phyloP scores from a whole-genome alignment of 495 filamentous ascomycete genomes.

The Annulohypoxylon bovei region DNA sequence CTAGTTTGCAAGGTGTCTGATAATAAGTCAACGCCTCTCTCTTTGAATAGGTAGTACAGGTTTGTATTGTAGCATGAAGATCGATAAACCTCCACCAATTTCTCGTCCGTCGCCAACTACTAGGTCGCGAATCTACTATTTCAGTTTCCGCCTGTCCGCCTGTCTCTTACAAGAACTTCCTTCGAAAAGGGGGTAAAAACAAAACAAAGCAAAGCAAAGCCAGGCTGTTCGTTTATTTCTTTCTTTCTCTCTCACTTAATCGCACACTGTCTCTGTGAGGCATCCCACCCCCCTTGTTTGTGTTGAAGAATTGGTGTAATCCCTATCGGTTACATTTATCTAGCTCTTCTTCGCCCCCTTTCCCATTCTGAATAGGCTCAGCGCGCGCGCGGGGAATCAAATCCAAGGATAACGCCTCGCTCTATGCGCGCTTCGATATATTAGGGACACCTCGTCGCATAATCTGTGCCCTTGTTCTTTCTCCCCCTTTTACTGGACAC shows the following conservation, averaged over 20 bases:
- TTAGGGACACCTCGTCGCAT: background rate
- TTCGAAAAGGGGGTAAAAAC: background rate
- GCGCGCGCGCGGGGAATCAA: conserved; percentile 6
- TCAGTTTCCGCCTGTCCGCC: background rate
- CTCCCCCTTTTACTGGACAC: background rate
- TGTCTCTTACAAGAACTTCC: background rate
- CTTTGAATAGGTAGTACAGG: conserved; percentile 33
- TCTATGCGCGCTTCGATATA: conserved; percentile 33
- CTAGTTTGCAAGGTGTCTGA: background rate
- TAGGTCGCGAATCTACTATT: background rate
- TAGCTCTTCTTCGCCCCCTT: background rate
- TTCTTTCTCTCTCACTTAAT: background rate
- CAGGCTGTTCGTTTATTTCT: background rate
- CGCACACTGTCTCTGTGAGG: background rate
- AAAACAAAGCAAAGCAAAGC: background rate
- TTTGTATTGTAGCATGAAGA: background rate
- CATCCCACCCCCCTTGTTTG: background rate
- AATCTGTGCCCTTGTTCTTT: background rate
- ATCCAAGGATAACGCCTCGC: conserved; percentile 39
- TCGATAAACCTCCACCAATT: background rate
- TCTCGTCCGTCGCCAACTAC: background rate
- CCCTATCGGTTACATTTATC: background rate
- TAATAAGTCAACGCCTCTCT: background rate
- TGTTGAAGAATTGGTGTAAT: background rate
- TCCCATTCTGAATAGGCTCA: conserved; percentile 1